Percentiles rank a stretch among this genome's conserved stretches.
Evolutionary conservation across 1,284 basidiomycete species (phyloP).

Genomic region (Gomphus sp.): DNA sequence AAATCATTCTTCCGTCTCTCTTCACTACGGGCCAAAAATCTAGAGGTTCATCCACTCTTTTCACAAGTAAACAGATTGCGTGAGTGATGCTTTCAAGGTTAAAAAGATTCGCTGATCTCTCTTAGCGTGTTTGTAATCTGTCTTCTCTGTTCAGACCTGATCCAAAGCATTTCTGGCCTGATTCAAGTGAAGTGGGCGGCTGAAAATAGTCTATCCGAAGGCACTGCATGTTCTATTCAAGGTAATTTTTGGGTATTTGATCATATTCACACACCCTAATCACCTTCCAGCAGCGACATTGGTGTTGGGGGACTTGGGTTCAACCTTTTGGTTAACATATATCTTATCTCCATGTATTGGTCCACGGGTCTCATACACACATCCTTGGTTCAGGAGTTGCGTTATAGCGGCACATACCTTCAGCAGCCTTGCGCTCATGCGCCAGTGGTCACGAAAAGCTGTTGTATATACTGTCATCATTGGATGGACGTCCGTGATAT

Average conservation of each 20-base stretch:
- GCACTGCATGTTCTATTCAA: conserved; percentile 2
- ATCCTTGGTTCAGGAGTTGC: conserved; percentile 7
- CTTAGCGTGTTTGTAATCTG: conserved; percentile 8
- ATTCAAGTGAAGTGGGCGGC: conserved; percentile 7
- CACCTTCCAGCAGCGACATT: conserved; percentile 1
- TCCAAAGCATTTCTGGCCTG: conserved; percentile 8
- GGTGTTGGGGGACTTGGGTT: conserved; percentile 7
- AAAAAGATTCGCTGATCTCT: not conserved
- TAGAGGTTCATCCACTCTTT: not conserved
- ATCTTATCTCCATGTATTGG: not conserved
- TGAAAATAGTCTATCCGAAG: conserved; percentile 1
- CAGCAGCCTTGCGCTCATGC: conserved; percentile 35
- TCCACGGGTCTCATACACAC: not conserved
- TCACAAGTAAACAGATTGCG: conserved; percentile 4
- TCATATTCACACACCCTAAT: not conserved
- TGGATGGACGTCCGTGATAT: conserved; percentile 34
- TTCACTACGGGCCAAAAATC: not conserved
- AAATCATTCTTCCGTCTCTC: not conserved
- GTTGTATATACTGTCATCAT: conserved; percentile 30
- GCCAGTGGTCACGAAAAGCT: conserved; percentile 26
- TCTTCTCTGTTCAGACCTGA: conserved; percentile 6
- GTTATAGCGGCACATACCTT: conserved; percentile 45
- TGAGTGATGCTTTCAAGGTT: not conserved
- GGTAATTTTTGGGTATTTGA: not conserved
- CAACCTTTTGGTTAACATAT: conserved; percentile 8